These are phyloP conservation scores for Naganishia kalamii DNA, from an alignment of 768 basidiomycete species.

Conservation along the genomic window DNA sequence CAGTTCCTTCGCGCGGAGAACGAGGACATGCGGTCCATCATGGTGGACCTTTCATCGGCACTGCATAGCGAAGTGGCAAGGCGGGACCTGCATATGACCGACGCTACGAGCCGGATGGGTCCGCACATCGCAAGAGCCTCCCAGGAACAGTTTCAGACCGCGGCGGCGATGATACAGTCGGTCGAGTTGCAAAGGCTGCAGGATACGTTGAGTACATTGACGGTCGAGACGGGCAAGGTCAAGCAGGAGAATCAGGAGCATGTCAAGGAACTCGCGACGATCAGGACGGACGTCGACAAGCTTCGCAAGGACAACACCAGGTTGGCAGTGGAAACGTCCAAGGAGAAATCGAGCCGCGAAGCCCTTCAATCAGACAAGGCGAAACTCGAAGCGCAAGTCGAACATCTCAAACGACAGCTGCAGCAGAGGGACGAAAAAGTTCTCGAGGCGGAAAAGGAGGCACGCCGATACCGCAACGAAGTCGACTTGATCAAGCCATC, in stretches of 20 bases:
- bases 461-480: background rate
- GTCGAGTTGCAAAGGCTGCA: background rate
- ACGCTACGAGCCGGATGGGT: background rate
- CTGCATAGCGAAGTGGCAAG: background rate
- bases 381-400: background rate
- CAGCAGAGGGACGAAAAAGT: background rate
- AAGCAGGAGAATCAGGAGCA: background rate
- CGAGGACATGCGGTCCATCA: background rate
- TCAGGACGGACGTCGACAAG: background rate
- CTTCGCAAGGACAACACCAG: background rate
- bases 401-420: background rate
- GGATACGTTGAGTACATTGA: background rate
- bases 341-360: background rate
- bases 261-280: background rate
- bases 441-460: background rate
- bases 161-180: background rate
- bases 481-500: background rate
- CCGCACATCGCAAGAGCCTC: background rate
- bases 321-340: background rate
- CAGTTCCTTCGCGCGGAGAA: background rate
- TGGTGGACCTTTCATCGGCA: background rate
- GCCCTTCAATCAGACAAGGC: background rate
- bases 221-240: background rate
- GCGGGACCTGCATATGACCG: background rate
- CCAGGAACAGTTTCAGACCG: background rate